Base-by-base conservation (phyloP, 2,329 filamentous ascomycete species). In the Curvularia eragrostidis region DNA sequence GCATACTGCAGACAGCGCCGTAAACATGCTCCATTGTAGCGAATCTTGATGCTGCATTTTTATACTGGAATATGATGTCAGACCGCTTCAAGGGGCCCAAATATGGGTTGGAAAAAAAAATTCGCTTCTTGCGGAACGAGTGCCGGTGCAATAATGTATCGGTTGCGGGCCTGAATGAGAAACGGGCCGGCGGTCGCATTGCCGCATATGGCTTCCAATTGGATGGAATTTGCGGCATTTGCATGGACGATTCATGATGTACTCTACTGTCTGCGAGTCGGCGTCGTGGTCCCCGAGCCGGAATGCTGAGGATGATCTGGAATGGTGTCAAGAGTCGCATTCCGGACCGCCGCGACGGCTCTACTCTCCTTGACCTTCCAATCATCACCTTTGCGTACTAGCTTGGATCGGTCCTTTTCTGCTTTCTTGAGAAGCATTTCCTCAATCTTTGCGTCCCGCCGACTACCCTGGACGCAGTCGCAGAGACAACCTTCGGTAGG, bases 401-500 rank as follows among this genome's bases (percentile, higher is more conserved):
- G 52, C 44, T 71, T 75, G 15, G 67, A 64, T 46, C 67, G 69
- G 47, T 77, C 73, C 58, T 74, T 74, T 54, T 74, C 70, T 52
- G 68, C 70, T 54, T 75, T 73, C 54, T 66, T 66, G 36, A 63
- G 62, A 15, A 70, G 59, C 23, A 69, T 32, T 21, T 76, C 71
- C 34, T 68, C 55, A 7, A 76, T 58, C 54, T 73, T 75, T 18
- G 70, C 67, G 38, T 75, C 69, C 8, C 77, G 70, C 23, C 73
- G 63, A 4, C 77, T 77, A 12, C 84, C 84, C 2, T 80, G 79
- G 1, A 81, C 82, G 63, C 86, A 88, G 66, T 87, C 84, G 65
- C 86, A 87, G 52, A 83, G 75, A 70, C 86, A 89, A 18, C 84
- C 86, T 47, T 81, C 79, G 7, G 82, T 85, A 2, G 85, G 82